Evolutionary conservation across 805 yeast species (phyloP).

Genomic region (Ogataea trehalophila): DNA sequence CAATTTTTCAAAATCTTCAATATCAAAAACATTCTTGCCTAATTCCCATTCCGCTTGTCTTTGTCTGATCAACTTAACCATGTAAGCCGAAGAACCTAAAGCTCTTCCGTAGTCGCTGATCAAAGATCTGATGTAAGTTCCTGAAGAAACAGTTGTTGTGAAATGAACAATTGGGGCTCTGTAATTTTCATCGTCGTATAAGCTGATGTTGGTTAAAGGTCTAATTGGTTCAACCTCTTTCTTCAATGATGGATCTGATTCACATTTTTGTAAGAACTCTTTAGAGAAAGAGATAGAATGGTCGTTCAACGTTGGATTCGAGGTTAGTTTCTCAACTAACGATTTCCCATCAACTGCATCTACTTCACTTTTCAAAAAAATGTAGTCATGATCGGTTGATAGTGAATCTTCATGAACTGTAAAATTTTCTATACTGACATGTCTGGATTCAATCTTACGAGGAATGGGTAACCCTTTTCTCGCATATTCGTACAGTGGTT

Average conservation of each 20-base stretch:
- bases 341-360: conserved; percentile 43
- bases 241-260: conserved; percentile 29
- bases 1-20: conserved; percentile 59
- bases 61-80: conserved; percentile 74
- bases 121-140: conserved; percentile 88
- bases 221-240: conserved; percentile 38
- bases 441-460: conserved; percentile 70
- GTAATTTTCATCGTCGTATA: conserved; percentile 33
- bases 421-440: conserved; percentile 55
- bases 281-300: conserved; percentile 57
- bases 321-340: conserved; percentile 31
- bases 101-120: conserved; percentile 86
- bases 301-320: conserved; percentile 56
- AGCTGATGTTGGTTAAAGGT: conserved; percentile 32
- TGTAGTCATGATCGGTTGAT: conserved; percentile 51
- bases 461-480: conserved; percentile 84
- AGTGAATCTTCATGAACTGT: conserved; percentile 51
- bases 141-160: conserved; percentile 80
- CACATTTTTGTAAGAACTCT: conserved; percentile 45
- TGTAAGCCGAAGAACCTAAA: conserved; percentile 74
- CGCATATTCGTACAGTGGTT: conserved; percentile 91
- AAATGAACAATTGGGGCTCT: conserved; percentile 70
- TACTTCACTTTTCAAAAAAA: conserved; percentile 36
- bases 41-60: conserved; percentile 85
- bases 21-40: conserved; percentile 59